Evolutionary conservation across 192 early-diverging fungal genomes (phyloP).

Genomic region (Radiomyces spectabilis): DNA sequence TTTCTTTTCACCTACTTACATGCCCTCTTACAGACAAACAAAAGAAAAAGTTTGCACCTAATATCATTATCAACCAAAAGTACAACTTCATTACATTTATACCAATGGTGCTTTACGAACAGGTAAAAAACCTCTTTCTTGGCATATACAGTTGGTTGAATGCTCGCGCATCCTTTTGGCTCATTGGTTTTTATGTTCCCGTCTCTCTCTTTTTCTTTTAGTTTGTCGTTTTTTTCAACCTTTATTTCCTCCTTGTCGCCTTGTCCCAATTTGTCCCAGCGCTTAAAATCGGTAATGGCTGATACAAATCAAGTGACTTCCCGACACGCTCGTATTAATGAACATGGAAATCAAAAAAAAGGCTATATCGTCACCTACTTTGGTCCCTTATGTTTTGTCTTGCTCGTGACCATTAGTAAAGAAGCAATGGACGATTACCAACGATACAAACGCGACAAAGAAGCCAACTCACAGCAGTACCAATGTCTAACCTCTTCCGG

Average conservation of each 20-base stretch:
- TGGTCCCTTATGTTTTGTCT: constrained; percentile 88
- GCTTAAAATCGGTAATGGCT: constrained; percentile 77
- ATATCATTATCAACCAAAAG: constrained; percentile 84
- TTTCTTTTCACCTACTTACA: neutral
- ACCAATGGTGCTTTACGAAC: constrained; percentile 75
- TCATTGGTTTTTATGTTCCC: constrained; percentile 1
- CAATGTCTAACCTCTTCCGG: constrained; percentile 54
- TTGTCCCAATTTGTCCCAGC: constrained; percentile 88
- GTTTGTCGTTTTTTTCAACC: constrained; percentile 95
- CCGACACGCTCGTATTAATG: neutral
- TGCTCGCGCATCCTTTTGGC: neutral
- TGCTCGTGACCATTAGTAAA: constrained; percentile 85
- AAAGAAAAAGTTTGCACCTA: constrained; percentile 60
- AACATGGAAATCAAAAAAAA: too few relatives aligned
- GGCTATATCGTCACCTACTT: constrained; percentile 89
- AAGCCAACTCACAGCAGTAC: constrained; percentile 88
- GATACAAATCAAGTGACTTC: too few relatives aligned
- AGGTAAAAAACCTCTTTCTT: constrained; percentile 32
- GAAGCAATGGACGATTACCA: constrained; percentile 88
- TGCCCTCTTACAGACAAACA: constrained; percentile 39
- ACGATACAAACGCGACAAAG: constrained; percentile 71
- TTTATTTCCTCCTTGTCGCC: constrained; percentile 91
- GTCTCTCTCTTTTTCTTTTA: constrained; percentile 14
- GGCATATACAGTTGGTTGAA: neutral
- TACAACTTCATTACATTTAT: constrained; percentile 76